Evolutionary conservation across 2,329 filamentous ascomycete species (phyloP).

Genomic region (Ophiocordyceps camponoti-leonardi): DNA sequence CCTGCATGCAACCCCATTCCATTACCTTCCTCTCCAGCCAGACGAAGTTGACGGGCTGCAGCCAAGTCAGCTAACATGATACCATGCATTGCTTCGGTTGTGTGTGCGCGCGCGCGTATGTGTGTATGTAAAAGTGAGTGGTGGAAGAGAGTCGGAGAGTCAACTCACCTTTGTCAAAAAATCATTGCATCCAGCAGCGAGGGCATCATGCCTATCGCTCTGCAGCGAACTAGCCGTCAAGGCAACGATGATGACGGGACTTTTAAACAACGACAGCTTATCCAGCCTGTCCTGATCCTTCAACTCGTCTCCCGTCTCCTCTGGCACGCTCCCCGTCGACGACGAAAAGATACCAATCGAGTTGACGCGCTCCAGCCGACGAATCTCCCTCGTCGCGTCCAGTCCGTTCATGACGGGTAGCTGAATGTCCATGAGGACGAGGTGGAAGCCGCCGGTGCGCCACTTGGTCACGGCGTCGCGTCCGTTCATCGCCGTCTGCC

Average conservation of each 20-base stretch:
- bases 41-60: constrained; percentile 84
- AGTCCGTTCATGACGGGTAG: constrained; percentile 91
- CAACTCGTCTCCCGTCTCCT: constrained; percentile 24
- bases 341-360: constrained; percentile 80
- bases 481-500: constrained; percentile 95
- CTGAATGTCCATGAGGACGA: constrained; percentile 98
- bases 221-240: constrained; percentile 88
- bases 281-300: constrained; percentile 52
- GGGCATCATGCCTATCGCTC: constrained; percentile 84
- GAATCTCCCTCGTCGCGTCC: constrained; percentile 87
- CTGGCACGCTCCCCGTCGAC: constrained; percentile 36
- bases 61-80: not conserved
- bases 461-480: constrained; percentile 87
- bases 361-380: constrained; percentile 75
- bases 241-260: constrained; percentile 93
- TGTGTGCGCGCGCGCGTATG: not conserved
- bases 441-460: constrained; percentile 80
- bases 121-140: no score
- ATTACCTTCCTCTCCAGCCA: constrained; percentile 97
- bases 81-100: not conserved
- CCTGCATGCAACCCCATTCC: constrained; percentile 99
- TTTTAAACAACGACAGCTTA: constrained; percentile 66
- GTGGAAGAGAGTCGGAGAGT: no score
- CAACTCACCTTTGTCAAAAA: constrained; percentile 79
- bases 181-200: constrained; percentile 93